These are phyloP conservation scores for Umbilicus rupestris DNA, from an alignment of 164 flowering plant species.

Conservation along the genomic window DNA sequence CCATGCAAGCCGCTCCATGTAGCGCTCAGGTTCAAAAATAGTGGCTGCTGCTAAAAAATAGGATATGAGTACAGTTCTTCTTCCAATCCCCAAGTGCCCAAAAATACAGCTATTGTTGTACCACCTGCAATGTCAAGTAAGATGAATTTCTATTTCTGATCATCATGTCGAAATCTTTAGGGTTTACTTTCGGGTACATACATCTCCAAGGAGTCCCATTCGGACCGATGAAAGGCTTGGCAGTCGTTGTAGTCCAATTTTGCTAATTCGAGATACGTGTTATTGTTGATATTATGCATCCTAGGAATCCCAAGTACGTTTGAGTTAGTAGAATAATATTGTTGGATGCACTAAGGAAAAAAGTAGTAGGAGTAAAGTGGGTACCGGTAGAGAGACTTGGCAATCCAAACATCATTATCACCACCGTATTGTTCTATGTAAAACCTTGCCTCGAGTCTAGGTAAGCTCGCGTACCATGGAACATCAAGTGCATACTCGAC, in stretches of 20 bases:
- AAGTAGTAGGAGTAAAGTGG: background rate
- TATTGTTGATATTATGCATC: constrained; percentile 69
- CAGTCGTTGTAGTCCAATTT: constrained; percentile 67
- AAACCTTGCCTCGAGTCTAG: constrained; percentile 73
- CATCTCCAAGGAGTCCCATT: constrained; percentile 55
- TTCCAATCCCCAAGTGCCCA: constrained; percentile 39
- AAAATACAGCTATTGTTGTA: constrained; percentile 29
- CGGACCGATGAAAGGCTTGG: constrained; percentile 50
- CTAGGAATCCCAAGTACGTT: constrained; percentile 18
- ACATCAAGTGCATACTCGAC: constrained; percentile 72
- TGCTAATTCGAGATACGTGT: constrained; percentile 67
- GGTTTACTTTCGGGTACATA: no score
- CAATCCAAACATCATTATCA: constrained; percentile 85
- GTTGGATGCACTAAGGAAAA: background rate
- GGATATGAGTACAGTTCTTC: constrained; percentile 23
- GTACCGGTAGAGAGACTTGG: constrained; percentile 80
- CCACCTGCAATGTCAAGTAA: constrained; percentile 47
- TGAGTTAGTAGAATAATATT: background rate
- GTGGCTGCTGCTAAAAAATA: constrained; percentile 66
- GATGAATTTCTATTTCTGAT: background rate
- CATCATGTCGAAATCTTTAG: no score
- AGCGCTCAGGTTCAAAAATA: constrained; percentile 55
- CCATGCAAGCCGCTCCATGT: constrained; percentile 61
- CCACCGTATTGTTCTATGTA: constrained; percentile 92
- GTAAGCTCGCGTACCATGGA: constrained; percentile 76